Conservation (phyloP, 208 protist genomes). For the Porcisia deanei region DNA sequence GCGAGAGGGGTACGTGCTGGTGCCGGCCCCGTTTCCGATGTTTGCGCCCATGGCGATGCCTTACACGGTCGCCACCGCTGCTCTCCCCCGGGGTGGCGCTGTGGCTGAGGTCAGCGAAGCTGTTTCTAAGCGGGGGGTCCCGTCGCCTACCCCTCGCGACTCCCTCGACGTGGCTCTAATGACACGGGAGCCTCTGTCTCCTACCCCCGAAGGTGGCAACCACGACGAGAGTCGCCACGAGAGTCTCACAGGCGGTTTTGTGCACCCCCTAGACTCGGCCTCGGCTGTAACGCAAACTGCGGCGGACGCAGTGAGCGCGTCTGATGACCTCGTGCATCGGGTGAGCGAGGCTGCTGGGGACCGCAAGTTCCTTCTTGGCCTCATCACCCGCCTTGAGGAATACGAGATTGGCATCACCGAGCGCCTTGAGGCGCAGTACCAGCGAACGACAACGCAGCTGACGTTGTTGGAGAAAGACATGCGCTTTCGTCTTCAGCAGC, state of each 20-base stretch:
- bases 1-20: constrained; percentile 12
- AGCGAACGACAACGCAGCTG: constrained; percentile 47
- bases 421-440: constrained; percentile 55
- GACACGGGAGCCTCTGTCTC: neutral
- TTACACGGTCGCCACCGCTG: neutral
- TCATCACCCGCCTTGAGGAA: constrained; percentile 50
- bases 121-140: neutral
- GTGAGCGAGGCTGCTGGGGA: constrained; percentile 33
- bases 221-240: neutral
- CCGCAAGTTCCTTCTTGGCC: constrained; percentile 41
- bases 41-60: constrained; percentile 16
- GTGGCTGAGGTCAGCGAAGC: neutral
- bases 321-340: constrained; percentile 5
- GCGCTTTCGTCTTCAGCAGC: constrained; percentile 39
- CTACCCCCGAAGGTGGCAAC: neutral
- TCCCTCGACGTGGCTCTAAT: neutral
- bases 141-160: neutral
- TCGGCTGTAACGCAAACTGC: neutral
- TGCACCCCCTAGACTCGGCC: neutral
- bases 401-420: constrained; percentile 56
- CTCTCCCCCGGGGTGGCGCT: neutral
- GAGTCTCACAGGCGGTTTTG: neutral
- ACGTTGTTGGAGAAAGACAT: constrained; percentile 48
- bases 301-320: neutral
- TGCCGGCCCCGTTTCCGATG: constrained; percentile 24